These are phyloP conservation scores for Podila epigama DNA, from an alignment of 192 early-diverging fungal species.

Conservation along the genomic window DNA sequence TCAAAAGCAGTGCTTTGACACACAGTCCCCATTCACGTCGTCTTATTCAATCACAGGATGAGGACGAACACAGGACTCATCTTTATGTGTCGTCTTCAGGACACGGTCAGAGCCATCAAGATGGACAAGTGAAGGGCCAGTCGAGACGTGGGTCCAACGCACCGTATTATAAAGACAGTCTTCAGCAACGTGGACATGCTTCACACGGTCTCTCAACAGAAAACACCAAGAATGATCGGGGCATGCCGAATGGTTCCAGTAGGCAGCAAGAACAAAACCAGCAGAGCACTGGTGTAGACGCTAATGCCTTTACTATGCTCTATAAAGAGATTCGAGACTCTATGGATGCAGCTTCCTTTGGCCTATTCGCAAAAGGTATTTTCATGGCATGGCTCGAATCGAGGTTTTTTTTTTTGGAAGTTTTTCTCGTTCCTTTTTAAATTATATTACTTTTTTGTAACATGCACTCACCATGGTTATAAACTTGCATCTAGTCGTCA, in stretches of 20 bases:
- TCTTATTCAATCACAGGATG: neutral
- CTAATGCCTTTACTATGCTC: constrained; percentile 38
- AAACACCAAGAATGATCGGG: neutral
- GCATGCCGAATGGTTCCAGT: neutral
- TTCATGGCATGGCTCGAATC: neutral
- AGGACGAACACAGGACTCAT: neutral
- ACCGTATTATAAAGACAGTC: neutral
- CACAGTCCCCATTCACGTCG: neutral
- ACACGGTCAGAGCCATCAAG: neutral
- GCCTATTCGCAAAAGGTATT: constrained; percentile 40
- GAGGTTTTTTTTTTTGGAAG: neutral
- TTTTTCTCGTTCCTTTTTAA: neutral
- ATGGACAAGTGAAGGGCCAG: neutral
- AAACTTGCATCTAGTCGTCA: constrained; percentile 14
- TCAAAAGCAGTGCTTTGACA: neutral
- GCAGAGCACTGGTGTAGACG: constrained; percentile 19
- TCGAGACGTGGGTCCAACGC: neutral
- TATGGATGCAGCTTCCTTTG: constrained; percentile 41
- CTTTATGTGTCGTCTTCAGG: neutral
- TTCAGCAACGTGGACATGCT: neutral
- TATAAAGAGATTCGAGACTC: constrained; percentile 50
- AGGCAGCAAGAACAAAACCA: neutral
- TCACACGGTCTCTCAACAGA: neutral
- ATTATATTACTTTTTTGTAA: neutral
- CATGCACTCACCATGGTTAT: neutral